Evolutionary conservation across 306 rosid species (phyloP).

Genomic region (Arachis stenosperma): DNA sequence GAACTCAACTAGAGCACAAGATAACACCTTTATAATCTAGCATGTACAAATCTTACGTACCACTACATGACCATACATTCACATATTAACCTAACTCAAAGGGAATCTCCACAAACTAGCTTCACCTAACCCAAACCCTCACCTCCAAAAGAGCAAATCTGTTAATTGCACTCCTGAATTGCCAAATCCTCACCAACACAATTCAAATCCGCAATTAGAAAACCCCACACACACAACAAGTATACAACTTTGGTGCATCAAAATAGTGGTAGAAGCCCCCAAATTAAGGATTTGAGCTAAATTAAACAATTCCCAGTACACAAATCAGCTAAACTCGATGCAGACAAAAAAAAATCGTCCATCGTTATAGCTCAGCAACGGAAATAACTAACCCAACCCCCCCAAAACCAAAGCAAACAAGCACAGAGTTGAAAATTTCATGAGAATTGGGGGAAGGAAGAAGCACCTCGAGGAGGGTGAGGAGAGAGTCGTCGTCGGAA

Average conservation of each 20-base stretch:
- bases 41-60: background rate
- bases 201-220: conserved; percentile 28
- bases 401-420: background rate
- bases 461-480: conserved; percentile 70
- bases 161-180: conserved; percentile 10
- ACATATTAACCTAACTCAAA: conserved; percentile 30
- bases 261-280: background rate
- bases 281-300: conserved; percentile 24
- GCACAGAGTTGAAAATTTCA: background rate
- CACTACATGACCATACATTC: conserved; percentile 19
- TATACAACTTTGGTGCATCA: background rate
- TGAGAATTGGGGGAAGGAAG: conserved; percentile 3
- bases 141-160: conserved; percentile 35
- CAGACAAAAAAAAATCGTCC: background rate
- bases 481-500: conserved; percentile 62
- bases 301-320: conserved; percentile 15
- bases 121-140: conserved; percentile 22
- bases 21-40: too few relatives aligned
- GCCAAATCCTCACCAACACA: conserved; percentile 7
- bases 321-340: conserved; percentile 27
- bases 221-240: background rate
- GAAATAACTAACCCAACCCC: conserved; percentile 38
- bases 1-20: background rate
- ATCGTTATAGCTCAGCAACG: conserved; percentile 24
- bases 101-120: conserved; percentile 24